Conservation (phyloP, 139 green algal genomes). For the Yamagishiella unicocca region DNA sequence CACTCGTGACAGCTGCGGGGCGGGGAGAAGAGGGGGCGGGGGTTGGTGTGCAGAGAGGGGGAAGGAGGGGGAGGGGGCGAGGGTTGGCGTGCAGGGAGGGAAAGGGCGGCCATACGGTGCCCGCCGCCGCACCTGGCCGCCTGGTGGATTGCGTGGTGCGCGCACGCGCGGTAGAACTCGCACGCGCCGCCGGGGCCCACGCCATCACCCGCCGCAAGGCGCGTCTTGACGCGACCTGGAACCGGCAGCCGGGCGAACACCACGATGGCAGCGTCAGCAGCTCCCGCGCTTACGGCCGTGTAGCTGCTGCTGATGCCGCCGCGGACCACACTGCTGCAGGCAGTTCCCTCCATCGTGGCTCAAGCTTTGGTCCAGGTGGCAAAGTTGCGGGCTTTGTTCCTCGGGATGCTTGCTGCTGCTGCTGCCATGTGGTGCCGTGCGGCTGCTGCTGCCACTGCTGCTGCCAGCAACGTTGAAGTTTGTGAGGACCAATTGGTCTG, state of each 20-base stretch:
- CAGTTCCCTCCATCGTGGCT: too few species aligned
- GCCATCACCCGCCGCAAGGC: conserved; percentile 66
- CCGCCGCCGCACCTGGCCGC: conserved; percentile 56
- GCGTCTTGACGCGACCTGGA: conserved; percentile 78
- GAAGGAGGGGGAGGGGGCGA: not conserved
- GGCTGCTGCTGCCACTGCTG: too few species aligned
- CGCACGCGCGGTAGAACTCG: conserved; percentile 72
- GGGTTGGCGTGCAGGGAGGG: not conserved
- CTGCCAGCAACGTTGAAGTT: too few species aligned
- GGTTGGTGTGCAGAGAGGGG: not conserved
- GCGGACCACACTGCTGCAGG: too few species aligned
- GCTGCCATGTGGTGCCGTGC: too few species aligned
- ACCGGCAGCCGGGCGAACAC: conserved; percentile 73
- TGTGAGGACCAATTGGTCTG: too few species aligned
- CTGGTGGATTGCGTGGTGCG: conserved; percentile 60
- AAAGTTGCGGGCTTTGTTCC: too few species aligned
- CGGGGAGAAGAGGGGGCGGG: not conserved
- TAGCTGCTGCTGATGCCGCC: too few species aligned
- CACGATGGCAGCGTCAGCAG: conserved; percentile 47
- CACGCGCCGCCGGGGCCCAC: conserved; percentile 63
- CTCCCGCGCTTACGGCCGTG: too few species aligned
- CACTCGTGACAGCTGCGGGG: not conserved
- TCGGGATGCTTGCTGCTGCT: too few species aligned
- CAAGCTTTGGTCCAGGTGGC: too few species aligned
- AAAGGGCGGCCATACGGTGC: not conserved